Evolutionary conservation across 768 basidiomycete genomes (phyloP).

Genomic region (Plicaturopsis crispa): DNA sequence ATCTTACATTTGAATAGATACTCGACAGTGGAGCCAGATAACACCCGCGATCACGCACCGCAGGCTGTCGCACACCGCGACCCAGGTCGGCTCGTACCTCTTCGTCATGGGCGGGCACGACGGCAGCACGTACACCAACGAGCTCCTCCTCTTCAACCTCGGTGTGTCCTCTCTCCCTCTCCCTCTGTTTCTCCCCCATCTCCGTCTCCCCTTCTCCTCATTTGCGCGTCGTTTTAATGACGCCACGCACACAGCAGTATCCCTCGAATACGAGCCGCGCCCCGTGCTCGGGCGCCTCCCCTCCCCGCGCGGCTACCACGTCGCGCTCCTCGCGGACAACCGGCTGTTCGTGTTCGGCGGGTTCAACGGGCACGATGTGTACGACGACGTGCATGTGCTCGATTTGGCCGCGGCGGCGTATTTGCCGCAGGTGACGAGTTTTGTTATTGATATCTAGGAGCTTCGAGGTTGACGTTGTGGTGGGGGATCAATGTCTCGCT

Average conservation of each 20-base stretch:
- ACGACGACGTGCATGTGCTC: slow-evolving; percentile 78
- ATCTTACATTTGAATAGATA: no score
- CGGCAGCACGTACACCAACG: slow-evolving; percentile 47
- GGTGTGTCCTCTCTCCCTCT: slow-evolving; percentile 34
- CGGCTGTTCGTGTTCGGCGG: slow-evolving; percentile 85
- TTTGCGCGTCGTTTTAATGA: no score
- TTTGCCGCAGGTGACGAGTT: slow-evolving; percentile 82
- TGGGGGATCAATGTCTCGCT: no score
- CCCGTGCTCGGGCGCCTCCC: slow-evolving; percentile 60
- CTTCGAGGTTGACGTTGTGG: no score
- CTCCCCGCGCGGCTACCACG: slow-evolving; percentile 77
- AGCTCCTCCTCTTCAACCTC: slow-evolving; percentile 81
- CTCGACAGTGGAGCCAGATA: no score
- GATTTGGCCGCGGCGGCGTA: slow-evolving; percentile 87
- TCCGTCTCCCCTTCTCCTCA: not conserved
- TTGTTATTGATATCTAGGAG: slow-evolving; percentile 50
- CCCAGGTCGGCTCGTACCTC: slow-evolving; percentile 59
- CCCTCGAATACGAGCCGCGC: slow-evolving; percentile 78
- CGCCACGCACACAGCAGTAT: no score
- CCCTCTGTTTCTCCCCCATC: not conserved
- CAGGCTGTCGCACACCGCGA: slow-evolving; percentile 52
- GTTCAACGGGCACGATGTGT: slow-evolving; percentile 76
- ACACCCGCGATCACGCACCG: no score
- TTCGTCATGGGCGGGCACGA: slow-evolving; percentile 66
- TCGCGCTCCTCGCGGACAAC: slow-evolving; percentile 74